Evolutionary conservation across 2,329 filamentous ascomycete genomes (phyloP), one percentile per base, ranked within the genome.

Genomic region (Gaeumannomyces tritici): DNA sequence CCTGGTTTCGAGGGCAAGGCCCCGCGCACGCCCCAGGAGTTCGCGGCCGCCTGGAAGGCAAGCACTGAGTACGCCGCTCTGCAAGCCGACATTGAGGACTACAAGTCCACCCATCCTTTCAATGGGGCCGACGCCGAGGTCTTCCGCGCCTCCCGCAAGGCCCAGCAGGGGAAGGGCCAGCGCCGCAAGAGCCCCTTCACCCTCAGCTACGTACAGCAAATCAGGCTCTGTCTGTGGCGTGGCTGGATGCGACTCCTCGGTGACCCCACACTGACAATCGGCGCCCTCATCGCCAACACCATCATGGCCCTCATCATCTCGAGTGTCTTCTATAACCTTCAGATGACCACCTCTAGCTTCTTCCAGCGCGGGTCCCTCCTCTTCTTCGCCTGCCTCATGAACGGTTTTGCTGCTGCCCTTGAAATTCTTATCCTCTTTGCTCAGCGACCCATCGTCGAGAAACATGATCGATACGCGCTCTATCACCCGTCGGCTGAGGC

Each of bases 401-500:
- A 95, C 73, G 91, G 90, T 58, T 95, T 96, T 70, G 82, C 87
- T 65, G 89, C 86, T 71, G 89, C 89, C 62, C 82, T 95, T 54
- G 91, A 95, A 80, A 95, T 96, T 71, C 75, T 95, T 42, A 92
- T 90, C 0, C 81, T 96, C 5, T 97, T 95, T 71, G 85, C 90
- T 2, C 92, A 96, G 82, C 88, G 93, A 51, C 89, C 90, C 1
- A 96, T 96, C 69, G 91, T 97, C 64, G 91, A 96, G 72, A 96
- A 96, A 73, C 93, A 97, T 69, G 78, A 82, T 62, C 86, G 89
- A 63, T 96, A 96, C 72, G 91, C 92, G 24, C 81, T 96, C 24
- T 96, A 96, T 69, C 93, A 96, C 70, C 91, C 93, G 0, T 92
- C 89, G 12, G 89, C 91, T 21, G 92, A 97, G 79, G 90, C 91